Percentiles rank a stretch among this genome's conserved stretches.
These are phyloP conservation scores for Andrographis paniculata DNA, from an alignment of 305 asterid species.

Conservation along the genomic window DNA sequence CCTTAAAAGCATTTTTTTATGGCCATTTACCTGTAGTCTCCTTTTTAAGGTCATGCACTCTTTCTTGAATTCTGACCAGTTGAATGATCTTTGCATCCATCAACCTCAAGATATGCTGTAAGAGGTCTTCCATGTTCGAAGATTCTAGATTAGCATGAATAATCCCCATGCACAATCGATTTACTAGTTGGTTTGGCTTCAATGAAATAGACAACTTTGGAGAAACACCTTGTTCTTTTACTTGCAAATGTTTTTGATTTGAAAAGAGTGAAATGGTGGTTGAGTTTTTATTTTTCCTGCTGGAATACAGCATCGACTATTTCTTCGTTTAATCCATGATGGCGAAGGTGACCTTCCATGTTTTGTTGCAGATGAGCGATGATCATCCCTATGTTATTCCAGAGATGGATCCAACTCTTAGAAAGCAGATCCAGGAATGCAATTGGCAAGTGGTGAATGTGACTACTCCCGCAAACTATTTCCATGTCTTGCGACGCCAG, in stretches of 20 bases:
- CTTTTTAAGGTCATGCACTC: too few relatives aligned
- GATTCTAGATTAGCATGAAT: too few relatives aligned
- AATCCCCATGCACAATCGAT: too few relatives aligned
- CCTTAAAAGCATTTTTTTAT: slow-evolving; percentile 9
- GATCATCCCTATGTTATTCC: slow-evolving; percentile 84
- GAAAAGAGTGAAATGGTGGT: too few relatives aligned
- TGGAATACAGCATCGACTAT: too few relatives aligned
- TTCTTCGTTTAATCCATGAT: background rate
- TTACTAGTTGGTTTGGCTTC: background rate
- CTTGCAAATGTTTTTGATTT: too few relatives aligned
- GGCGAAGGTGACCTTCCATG: slow-evolving; percentile 15
- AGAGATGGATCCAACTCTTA: slow-evolving; percentile 89
- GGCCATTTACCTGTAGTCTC: too few relatives aligned
- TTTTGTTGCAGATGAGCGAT: slow-evolving; percentile 78
- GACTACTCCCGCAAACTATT: slow-evolving; percentile 94
- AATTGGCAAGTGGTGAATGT: slow-evolving; percentile 98
- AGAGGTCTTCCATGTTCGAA: background rate
- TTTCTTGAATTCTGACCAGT: slow-evolving; percentile 7
- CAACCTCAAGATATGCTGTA: slow-evolving; percentile 5
- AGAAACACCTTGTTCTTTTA: background rate
- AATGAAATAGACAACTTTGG: background rate
- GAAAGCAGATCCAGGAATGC: slow-evolving; percentile 91
- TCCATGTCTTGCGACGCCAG: slow-evolving; percentile 88
- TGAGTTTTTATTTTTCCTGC: too few relatives aligned
- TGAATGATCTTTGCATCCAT: slow-evolving; percentile 1